These are phyloP conservation scores for Spathaspora gorwiae DNA, from an alignment of 805 yeast genomes.

Conservation along the genomic window DNA sequence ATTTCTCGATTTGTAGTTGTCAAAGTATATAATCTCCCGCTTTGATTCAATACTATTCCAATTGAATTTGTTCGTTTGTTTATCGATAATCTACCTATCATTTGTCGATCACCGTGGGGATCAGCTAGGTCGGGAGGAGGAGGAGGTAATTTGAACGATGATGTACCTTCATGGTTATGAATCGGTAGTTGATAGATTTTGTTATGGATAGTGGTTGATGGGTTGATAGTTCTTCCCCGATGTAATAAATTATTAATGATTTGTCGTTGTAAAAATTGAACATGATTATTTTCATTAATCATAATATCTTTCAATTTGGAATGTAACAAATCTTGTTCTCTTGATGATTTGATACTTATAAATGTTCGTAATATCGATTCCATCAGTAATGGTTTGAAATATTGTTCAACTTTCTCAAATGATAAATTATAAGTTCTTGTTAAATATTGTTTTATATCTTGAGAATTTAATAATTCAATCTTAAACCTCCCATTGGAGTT, in stretches of 20 bases:
- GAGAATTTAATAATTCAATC: not conserved
- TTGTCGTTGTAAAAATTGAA: not conserved
- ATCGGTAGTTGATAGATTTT: too few relatives aligned
- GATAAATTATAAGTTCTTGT: not conserved
- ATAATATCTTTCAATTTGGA: too few relatives aligned
- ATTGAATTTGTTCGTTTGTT: conserved; percentile 1
- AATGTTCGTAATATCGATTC: too few relatives aligned
- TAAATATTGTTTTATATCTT: not conserved
- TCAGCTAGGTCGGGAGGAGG: too few relatives aligned
- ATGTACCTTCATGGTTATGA: too few relatives aligned
- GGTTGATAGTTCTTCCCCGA: not conserved
- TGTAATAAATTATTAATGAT: too few relatives aligned
- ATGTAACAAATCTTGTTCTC: not conserved
- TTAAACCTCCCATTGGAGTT: not conserved
- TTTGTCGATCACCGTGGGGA: too few relatives aligned
- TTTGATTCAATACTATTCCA: not conserved
- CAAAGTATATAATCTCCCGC: not conserved
- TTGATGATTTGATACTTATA: not conserved
- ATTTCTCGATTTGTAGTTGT: not conserved
- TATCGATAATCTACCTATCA: not conserved
- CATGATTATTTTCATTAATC: not conserved
- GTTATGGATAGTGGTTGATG: too few relatives aligned
- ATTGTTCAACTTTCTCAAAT: not conserved
- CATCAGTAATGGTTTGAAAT: not conserved
- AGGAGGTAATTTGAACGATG: not conserved